A percentile compares a stretch with the other conserved stretches of the same genome.
These are phyloP conservation scores for Kodamaea kakaduensis DNA, from an alignment of 805 yeast genomes.

Conservation along the genomic window DNA sequence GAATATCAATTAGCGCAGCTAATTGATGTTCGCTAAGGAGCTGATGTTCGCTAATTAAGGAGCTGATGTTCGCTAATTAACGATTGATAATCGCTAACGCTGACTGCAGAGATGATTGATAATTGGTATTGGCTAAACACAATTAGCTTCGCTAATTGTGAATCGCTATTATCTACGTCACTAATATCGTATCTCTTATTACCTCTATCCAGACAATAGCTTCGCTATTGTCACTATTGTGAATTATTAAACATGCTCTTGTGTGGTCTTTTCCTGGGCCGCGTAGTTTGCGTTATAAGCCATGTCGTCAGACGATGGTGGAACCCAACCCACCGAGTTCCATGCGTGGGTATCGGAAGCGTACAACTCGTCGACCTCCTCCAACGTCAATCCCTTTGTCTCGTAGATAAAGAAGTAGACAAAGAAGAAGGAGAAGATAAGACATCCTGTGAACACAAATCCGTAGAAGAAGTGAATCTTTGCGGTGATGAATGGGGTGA, in stretches of 20 bases:
- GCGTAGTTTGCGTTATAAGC: conserved; percentile 38
- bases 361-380: conserved; percentile 57
- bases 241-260: conserved; percentile 18
- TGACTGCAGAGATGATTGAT: no score
- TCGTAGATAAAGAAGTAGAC: conserved; percentile 71
- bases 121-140: no score
- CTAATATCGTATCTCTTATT: no score
- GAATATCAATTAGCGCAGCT: no score
- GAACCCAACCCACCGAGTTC: conserved; percentile 47
- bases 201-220: no score
- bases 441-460: conserved; percentile 60
- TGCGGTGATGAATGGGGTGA: conserved; percentile 61
- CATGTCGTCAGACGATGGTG: conserved; percentile 37
- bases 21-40: no score
- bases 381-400: conserved; percentile 77
- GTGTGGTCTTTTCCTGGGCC: conserved; percentile 23
- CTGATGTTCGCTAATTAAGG: no score
- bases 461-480: conserved; percentile 66
- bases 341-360: conserved; percentile 27
- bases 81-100: no score
- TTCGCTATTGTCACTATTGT: no score
- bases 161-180: no score
- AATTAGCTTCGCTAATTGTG: no score
- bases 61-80: no score
- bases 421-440: conserved; percentile 59